Conservation (phyloP, 2,329 filamentous ascomycete genomes). For the Septoria linicola region DNA sequence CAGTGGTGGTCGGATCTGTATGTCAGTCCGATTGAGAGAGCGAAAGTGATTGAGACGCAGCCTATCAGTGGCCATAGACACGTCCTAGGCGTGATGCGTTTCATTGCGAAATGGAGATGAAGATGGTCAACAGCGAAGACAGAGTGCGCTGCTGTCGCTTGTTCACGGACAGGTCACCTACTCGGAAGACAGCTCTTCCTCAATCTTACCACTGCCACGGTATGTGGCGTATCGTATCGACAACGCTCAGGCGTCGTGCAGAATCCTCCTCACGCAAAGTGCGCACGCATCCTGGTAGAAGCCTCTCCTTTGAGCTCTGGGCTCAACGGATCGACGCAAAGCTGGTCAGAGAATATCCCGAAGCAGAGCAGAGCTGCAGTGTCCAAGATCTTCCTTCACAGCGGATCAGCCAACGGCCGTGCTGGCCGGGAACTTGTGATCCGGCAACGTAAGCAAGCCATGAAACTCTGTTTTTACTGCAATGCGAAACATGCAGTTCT, state of each 20-base stretch:
- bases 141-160: too few species aligned
- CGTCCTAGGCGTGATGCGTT: constrained; percentile 18
- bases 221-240: background rate
- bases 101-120: constrained; percentile 2
- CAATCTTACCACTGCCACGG: background rate
- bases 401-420: background rate
- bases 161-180: background rate
- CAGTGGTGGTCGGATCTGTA: constrained; percentile 19
- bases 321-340: background rate
- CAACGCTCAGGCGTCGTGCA: background rate
- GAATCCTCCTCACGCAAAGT: background rate
- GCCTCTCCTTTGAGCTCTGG: background rate
- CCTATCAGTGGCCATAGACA: constrained; percentile 19
- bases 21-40: constrained; percentile 20
- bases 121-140: background rate
- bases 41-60: constrained; percentile 11
- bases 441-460: too few species aligned
- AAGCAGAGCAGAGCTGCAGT: background rate
- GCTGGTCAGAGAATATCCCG: background rate
- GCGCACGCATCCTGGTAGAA: background rate
- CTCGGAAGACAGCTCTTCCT: background rate
- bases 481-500: too few species aligned
- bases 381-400: background rate
- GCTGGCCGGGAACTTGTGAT: background rate
- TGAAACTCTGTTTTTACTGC: too few species aligned